Evolutionary conservation across 2,329 filamentous ascomycete species (phyloP).

Genomic region (Trichoderma hamatum): DNA sequence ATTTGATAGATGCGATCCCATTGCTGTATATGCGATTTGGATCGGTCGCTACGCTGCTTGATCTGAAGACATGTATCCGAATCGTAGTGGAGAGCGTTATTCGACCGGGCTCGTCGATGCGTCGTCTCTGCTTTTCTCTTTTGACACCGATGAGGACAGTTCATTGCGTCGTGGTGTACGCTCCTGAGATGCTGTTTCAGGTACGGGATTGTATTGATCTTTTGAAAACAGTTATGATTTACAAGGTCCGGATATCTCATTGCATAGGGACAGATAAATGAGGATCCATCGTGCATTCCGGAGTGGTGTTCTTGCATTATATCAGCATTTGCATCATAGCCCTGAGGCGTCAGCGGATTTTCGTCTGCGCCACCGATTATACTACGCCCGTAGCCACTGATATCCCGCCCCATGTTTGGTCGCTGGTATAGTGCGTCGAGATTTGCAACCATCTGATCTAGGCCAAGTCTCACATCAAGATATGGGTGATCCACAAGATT

Average conservation of each 20-base stretch:
- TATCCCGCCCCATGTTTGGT: not conserved
- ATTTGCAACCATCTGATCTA: not conserved
- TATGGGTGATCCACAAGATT: not conserved
- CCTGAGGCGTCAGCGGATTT: not conserved
- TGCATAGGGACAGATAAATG: conserved; percentile 13
- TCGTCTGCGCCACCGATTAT: not conserved
- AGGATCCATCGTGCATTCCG: not conserved
- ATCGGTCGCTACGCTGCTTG: not conserved
- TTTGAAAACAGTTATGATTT: conserved; percentile 1
- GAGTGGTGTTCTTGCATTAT: not conserved
- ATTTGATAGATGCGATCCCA: not conserved
- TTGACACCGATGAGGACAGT: not conserved
- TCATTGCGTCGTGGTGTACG: not conserved
- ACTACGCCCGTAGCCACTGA: not conserved
- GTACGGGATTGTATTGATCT: not conserved
- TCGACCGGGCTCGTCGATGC: not conserved
- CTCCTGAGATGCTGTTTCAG: conserved; percentile 18
- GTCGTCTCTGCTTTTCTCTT: not conserved
- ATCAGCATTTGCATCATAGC: not conserved
- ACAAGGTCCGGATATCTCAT: not conserved
- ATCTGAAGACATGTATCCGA: not conserved
- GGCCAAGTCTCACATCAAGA: not conserved
- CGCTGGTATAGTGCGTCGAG: not conserved
- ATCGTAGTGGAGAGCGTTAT: not conserved
- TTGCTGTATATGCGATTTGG: not conserved